Base-by-base conservation (phyloP, 2,329 filamentous ascomycete genomes). In the Arthrobotrys iridis region DNA sequence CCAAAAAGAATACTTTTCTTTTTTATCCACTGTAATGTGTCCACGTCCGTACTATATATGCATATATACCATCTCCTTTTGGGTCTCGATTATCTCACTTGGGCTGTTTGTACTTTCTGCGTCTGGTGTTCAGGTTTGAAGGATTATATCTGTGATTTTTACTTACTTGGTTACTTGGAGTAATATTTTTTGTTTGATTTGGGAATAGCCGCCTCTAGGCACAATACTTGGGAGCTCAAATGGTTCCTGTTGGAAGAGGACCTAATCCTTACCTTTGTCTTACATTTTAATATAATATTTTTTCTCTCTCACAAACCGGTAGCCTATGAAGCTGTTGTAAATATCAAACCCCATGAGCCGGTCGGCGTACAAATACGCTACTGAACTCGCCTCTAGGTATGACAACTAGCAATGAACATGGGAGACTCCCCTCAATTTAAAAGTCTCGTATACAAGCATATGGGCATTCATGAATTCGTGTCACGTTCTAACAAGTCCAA, bases 11-110 rank as follows among this genome's bases (percentile, higher is more conserved):
- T 41, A 52, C 37, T 26, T 62, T 37, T 55, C 35, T 65, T 30
- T 62, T 48, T 60, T 71, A 65, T 66, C 41, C 43, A 55, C 43
- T 66, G 70, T 67, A 67, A 74, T 50, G 70, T 74, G 70, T 74
- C 62, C 70, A 74, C 52, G 70, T 67, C 68, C 62, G 41, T 62
- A 40, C 62, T 37, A 55, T 55, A 71, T 60, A 63, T n/a, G n/a
- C n/a, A n/a, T 26, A 48, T 63, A 43, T 73, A 73, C 62, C 41
- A 50, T 52, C 30, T 65, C 28, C 20, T 65, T 43, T 37, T 37
- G 15, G n/a, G 26, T 40, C 11, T 22, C 40, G 50, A n/a, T n/a
- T 40, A 4, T 35, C n/a, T 59, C 10, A 48, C 6, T n/a, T 43
- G 18, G 22, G 50, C 5, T 52, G 26, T 24, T 37, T 55, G 28